Evolutionary conservation across 352 stramenopile genomes (phyloP), one percentile per base, ranked within the genome.

Genomic region (Globisporangium polare): DNA sequence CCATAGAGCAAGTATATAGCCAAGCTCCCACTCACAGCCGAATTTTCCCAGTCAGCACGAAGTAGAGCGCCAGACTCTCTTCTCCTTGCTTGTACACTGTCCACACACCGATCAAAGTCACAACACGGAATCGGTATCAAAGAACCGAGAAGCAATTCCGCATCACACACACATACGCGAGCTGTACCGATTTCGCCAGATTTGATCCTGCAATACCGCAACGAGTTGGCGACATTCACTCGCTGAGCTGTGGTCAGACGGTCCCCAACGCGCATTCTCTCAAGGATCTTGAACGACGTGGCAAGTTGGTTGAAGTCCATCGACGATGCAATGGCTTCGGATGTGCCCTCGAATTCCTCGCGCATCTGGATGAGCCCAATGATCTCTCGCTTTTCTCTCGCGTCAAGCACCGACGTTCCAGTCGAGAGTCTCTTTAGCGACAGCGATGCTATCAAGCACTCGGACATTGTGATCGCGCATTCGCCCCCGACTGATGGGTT

Each of bases 1-100:
- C 5, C 35, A 22, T 12, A n/a, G 13, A 26, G 9, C 3, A 43
- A 43, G 37, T 46, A 22, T 5, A 22, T 3, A 5, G 24, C 26
- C 3, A 10, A 18, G 4, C 18, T 26, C 18, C 17, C 26, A 71
- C 66, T 63, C 41, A 80, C 69, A 80, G 49, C 8, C 58, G 62
- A 20, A 80, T 62, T 26, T 53, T 68, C 42, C 69, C 72, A n/a
- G 65, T 65, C 5, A 80, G 18, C 2, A 80, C 56, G 27, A 72
- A 66, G 55, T 77, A 80, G 6, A 75, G 62, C 13, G 69, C 67
- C 45, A 61, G 35, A 46, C 60, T 53, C 1, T 58, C 53, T 41
- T 80, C 66, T 26, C 65, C 69, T 61, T 80, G 69, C 18, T 50
- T 67, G 41, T 67, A 80, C 8, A 80, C 69, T 80, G 37, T 7